Percentiles rank a stretch among this genome's conserved stretches.
Evolutionary conservation across 805 yeast species (phyloP).

Genomic region (Barnettozyma wickerhamii): DNA sequence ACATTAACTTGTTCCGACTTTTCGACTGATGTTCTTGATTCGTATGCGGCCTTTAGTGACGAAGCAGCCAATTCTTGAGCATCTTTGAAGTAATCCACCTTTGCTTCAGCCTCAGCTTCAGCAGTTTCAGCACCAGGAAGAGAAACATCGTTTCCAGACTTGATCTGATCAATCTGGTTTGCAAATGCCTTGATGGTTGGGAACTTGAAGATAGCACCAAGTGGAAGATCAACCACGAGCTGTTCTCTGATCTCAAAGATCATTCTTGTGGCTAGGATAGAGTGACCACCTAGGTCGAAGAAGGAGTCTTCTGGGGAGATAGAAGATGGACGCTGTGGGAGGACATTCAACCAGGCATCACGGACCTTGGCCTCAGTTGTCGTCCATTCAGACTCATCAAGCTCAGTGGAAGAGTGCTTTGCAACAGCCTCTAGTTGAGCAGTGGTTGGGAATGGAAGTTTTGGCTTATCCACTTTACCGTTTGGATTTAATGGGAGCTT

Average conservation of each 20-base stretch:
- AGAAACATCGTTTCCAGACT: slow-evolving; percentile 45
- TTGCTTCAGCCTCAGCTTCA: slow-evolving; percentile 28
- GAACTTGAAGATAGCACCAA: slow-evolving; percentile 83
- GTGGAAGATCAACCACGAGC: slow-evolving; percentile 75
- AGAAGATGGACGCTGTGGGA: slow-evolving; percentile 81
- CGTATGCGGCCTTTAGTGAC: slow-evolving; percentile 40
- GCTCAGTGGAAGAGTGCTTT: slow-evolving; percentile 36
- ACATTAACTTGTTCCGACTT: slow-evolving; percentile 46
- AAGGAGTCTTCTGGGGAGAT: slow-evolving; percentile 80
- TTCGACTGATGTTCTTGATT: slow-evolving; percentile 35
- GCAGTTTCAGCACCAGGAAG: slow-evolving; percentile 30
- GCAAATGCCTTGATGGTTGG: slow-evolving; percentile 86
- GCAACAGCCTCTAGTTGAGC: slow-evolving; percentile 81
- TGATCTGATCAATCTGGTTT: slow-evolving; percentile 56
- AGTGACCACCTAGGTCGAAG: slow-evolving; percentile 97
- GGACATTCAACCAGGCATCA: slow-evolving; percentile 79
- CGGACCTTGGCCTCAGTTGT: slow-evolving; percentile 63
- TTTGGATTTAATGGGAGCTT: slow-evolving; percentile 93
- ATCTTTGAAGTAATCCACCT: slow-evolving; percentile 60
- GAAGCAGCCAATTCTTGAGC: slow-evolving; percentile 50
- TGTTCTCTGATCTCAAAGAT: slow-evolving; percentile 84
- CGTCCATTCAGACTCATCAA: slow-evolving; percentile 51
- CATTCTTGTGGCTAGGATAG: slow-evolving; percentile 95
- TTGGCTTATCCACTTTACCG: slow-evolving; percentile 97
- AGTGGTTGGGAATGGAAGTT: slow-evolving; percentile 89